Evolutionary conservation across 108 stramenopile species (phyloP).

Genomic region (Fragilariopsis cylindrus): DNA sequence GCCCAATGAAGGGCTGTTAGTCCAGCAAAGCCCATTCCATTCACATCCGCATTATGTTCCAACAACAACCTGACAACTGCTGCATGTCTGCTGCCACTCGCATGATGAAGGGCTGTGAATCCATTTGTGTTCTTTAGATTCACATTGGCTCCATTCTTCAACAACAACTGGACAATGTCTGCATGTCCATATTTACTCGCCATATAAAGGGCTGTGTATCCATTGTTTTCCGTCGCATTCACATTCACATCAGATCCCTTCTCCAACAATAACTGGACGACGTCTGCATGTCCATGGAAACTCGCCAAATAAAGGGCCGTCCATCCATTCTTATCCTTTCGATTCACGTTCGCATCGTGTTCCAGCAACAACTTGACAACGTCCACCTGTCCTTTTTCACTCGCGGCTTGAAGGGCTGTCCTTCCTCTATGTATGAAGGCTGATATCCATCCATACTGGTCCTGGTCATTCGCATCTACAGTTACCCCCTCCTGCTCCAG

Average conservation of each 20-base stretch:
- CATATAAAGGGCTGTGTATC: background rate
- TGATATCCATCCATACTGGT: no score
- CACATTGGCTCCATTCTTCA: background rate
- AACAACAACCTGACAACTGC: background rate
- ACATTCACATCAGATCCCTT: background rate
- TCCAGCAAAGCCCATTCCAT: no score
- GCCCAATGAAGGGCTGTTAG: background rate
- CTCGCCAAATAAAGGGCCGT: background rate
- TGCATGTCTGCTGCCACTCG: background rate
- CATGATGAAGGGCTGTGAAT: background rate
- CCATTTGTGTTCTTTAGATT: background rate
- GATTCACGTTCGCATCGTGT: no score
- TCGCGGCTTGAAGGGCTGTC: no score
- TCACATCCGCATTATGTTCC: background rate
- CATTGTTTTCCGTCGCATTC: background rate
- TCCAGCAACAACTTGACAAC: no score
- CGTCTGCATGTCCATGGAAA: background rate
- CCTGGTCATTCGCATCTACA: no score
- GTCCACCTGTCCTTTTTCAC: no score
- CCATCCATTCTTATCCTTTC: background rate
- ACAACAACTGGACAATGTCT: slow-evolving; percentile 4
- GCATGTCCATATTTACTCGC: background rate
- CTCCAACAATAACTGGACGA: background rate
- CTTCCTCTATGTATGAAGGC: no score
- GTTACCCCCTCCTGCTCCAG: no score